Base-by-base conservation (phyloP, 768 basidiomycete species). In the Leccinum variicolor region DNA sequence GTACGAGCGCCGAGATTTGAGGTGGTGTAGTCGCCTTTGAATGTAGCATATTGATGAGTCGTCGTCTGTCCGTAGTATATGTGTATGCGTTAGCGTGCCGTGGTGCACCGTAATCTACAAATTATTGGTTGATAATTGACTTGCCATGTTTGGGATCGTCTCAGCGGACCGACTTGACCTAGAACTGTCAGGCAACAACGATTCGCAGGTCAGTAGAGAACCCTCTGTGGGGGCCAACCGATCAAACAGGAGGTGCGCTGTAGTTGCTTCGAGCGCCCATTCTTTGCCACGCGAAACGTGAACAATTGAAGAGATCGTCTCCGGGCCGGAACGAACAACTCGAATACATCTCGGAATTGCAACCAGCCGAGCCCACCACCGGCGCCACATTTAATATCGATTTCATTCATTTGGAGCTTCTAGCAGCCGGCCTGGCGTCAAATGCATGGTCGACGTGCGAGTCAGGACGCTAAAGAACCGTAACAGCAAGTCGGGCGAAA, bases 171-270 rank as follows among this genome's bases (percentile, higher is more conserved):
- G 3, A 17, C 34, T 36, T 36, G 34, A 17, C 34, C 6, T 36
- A 31, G 36, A 6, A 36, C 36, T 34, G 33, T 34, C 33, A 34
- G 41, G 19, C n/a, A 43, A 43, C 41, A 43, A 15, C 41, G 41
- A 43, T 43, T 43, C 41, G 41, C 41, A 43, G 41, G 19, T 6
- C 15, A 36, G 17, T 13, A 19, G 10, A n/a, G 19, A 43, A n/a
- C 19, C 11, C 10, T 13, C 11, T 31, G 31, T 41, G 19, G 19
- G n/a, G n/a, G 4, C n/a, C 19, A 9, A 11, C 41, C 41, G 56
- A 57, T 55, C 53, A 55, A 19, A 28, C 15, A 36, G 36, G 45
- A 21, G 53, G 43, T 57, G 13, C n/a, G 52, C 47, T 23, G 31
- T 47, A 21, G 19, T 13, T 23, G 7, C 23, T 57, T 56, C 28